Evolutionary conservation across 2,329 filamentous ascomycete genomes (phyloP), one percentile per base, ranked within the genome.

Genomic region (Incumbomyces delicatus): DNA sequence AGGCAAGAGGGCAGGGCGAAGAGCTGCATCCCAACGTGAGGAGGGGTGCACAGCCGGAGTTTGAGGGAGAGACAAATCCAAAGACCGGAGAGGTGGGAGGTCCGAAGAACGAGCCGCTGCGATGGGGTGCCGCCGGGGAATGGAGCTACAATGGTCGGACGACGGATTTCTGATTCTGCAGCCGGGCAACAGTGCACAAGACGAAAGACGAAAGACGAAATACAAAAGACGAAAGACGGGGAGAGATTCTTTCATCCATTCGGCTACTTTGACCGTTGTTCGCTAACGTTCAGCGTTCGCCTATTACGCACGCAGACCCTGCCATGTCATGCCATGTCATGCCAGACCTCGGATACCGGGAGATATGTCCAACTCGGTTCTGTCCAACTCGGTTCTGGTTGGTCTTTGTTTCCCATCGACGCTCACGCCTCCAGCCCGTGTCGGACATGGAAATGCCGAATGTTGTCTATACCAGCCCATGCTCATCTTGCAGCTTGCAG

Each of bases 61-160:
- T 98, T 59, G 81, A 90, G 56, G 92, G 92, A 49, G 89, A 96
- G 45, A 75, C 73, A 46, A 96, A 98, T 65, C 92, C 92, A 2
- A 84, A 83, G 72, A 98, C 92, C 1, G 92, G 92, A 18, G 92
- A 98, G 73, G 80, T 95, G 10, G 92, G 92, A 5, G 92, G 92
- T 1, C 92, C 92, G 5, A 98, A 96, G 80, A 96, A 94, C 61
- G 90, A 98, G 67, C 92, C 92, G 43, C 61, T 96, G 62, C 72
- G 89, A 58, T 95, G 90, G 90, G 88, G 88, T 0, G 71, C 75
- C 14, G 63, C 59, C 0, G 82, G 86, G 1, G 81, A 85, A 63
- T 98, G 89, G 84, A 95, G 87, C 64, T 98, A 86, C 66, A 95
- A 95, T 65, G 92, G 92, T 39, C 74, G 90, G 53, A 89, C 94